These are phyloP conservation scores for Kurtzmaniella quercitrusa DNA, from an alignment of 1,139 yeast genomes.

Conservation along the genomic window DNA sequence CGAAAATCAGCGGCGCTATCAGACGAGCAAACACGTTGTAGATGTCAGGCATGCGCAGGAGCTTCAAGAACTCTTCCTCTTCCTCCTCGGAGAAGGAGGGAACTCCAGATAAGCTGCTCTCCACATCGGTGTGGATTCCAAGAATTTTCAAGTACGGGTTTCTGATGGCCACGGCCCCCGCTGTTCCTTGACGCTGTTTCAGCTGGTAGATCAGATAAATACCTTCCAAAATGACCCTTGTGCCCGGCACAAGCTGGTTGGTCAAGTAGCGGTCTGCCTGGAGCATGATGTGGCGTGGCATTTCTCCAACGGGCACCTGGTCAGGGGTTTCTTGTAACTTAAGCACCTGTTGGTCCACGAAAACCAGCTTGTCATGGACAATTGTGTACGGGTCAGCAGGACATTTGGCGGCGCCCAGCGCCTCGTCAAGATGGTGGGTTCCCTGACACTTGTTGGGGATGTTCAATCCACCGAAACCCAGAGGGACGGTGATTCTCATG, in stretches of 20 bases:
- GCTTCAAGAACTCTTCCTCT: conserved; percentile 80
- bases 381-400: conserved; percentile 91
- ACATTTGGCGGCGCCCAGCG: conserved; percentile 59
- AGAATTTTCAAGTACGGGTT: conserved; percentile 86
- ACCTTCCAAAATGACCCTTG: conserved; percentile 87
- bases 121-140: conserved; percentile 82
- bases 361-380: conserved; percentile 87
- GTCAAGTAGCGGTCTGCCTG: conserved; percentile 89
- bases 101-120: conserved; percentile 57
- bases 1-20: conserved; percentile 95
- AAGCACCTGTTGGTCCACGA: conserved; percentile 90
- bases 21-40: conserved; percentile 83
- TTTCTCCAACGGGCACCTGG: conserved; percentile 97
- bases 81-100: conserved; percentile 85
- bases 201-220: conserved; percentile 84
- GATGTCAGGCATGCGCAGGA: conserved; percentile 79
- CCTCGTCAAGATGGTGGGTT: conserved; percentile 44
- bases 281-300: conserved; percentile 90
- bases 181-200: conserved; percentile 46
- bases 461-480: conserved; percentile 76
- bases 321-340: conserved; percentile 96
- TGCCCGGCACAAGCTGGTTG: conserved; percentile 91
- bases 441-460: conserved; percentile 77
- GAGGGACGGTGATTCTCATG: conserved; percentile 55
- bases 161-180: conserved; percentile 70